Evolutionary conservation across 306 rosid genomes (phyloP).

Genomic region (Adenanthera pavonina): DNA sequence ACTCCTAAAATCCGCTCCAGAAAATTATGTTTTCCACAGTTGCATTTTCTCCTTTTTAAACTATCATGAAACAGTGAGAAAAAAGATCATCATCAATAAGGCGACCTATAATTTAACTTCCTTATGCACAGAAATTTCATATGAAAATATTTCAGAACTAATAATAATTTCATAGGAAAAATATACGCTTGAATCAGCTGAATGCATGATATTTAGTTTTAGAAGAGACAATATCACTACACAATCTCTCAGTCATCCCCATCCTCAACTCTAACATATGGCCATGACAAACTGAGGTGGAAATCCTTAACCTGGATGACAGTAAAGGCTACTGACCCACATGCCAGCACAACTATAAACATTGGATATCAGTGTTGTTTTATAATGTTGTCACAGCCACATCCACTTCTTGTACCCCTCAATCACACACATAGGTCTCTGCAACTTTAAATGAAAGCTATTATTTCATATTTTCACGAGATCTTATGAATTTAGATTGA

Average conservation of each 20-base stretch:
- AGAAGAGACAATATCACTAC: conserved; percentile 4
- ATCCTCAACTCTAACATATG: too few relatives aligned
- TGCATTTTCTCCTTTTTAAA: conserved; percentile 81
- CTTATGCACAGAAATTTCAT: conserved; percentile 17
- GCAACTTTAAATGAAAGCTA: background rate
- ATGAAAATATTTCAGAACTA: conserved; percentile 12
- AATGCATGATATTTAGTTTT: background rate
- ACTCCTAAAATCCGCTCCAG: conserved; percentile 86
- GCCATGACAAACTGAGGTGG: too few relatives aligned
- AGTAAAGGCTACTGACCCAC: too few relatives aligned
- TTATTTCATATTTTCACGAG: conserved; percentile 9
- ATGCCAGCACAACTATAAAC: background rate
- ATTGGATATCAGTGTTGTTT: background rate
- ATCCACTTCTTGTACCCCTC: conserved; percentile 22
- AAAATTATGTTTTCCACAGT: conserved; percentile 63
- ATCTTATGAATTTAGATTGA: background rate
- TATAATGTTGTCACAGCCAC: conserved; percentile 26
- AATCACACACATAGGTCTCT: background rate
- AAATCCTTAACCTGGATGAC: too few relatives aligned
- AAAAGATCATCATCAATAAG: conserved; percentile 27
- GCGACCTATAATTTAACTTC: background rate
- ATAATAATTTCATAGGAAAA: background rate
- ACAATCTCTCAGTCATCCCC: background rate
- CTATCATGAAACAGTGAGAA: conserved; percentile 48
- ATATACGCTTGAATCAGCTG: background rate